These are phyloP conservation scores for Pythium plurisporium DNA, from an alignment of 352 stramenopile genomes.

Conservation along the genomic window DNA sequence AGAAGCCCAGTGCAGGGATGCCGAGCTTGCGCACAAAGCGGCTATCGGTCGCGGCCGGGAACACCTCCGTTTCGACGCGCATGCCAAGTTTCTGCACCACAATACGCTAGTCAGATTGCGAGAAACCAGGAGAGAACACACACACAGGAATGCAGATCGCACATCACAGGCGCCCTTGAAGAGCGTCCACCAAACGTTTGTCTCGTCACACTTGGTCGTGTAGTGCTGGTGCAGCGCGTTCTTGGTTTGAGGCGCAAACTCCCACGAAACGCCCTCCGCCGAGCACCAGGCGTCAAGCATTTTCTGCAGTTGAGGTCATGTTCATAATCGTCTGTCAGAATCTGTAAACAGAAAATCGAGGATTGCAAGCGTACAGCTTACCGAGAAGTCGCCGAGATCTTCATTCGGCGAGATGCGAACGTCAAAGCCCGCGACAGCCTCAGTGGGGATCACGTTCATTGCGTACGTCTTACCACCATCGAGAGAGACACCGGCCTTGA, in stretches of 20 bases:
- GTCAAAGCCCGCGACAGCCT: slow-evolving; percentile 90
- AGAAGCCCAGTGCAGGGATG: slow-evolving; percentile 92
- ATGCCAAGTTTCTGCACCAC: slow-evolving; percentile 43
- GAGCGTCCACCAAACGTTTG: slow-evolving; percentile 53
- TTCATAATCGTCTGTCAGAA: too few relatives aligned
- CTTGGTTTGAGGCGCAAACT: slow-evolving; percentile 37
- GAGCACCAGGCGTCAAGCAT: slow-evolving; percentile 91
- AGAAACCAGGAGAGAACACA: too few relatives aligned
- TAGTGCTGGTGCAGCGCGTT: slow-evolving; percentile 57
- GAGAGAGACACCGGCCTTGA: slow-evolving; percentile 86
- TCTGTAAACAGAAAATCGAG: too few relatives aligned
- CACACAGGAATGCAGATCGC: not conserved
- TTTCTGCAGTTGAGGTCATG: slow-evolving; percentile 30
- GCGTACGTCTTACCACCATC: slow-evolving; percentile 83
- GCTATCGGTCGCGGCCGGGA: slow-evolving; percentile 93
- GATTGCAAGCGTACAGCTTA: slow-evolving; percentile 1
- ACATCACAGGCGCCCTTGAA: slow-evolving; percentile 49
- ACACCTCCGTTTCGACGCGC: slow-evolving; percentile 87
- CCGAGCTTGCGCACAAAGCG: slow-evolving; percentile 89
- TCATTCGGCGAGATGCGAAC: slow-evolving; percentile 92
- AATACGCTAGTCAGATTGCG: not conserved
- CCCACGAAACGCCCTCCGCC: slow-evolving; percentile 84
- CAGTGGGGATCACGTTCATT: slow-evolving; percentile 93
- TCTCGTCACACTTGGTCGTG: slow-evolving; percentile 45
- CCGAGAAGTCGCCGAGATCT: slow-evolving; percentile 77